Evolutionary conservation across 768 basidiomycete genomes (phyloP), one percentile per base, ranked within the genome.

Genomic region (Tylopilus balloui): DNA sequence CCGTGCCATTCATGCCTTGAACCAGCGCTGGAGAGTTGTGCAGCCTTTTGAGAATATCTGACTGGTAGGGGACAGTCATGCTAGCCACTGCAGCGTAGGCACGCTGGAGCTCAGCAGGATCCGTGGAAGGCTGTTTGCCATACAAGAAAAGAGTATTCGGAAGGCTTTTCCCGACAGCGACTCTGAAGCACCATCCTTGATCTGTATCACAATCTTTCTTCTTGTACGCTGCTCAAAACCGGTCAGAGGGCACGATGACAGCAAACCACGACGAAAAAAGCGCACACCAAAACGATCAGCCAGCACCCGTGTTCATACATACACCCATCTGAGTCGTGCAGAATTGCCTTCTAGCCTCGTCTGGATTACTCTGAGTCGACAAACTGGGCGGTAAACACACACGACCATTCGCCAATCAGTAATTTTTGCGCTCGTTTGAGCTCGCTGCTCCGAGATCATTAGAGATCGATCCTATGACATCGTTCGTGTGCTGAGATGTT

Each of bases 221-320:
- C 47, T 73, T 70, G 55, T 81, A 85, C 3, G 81, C 80, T 83
- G 37, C 31, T 45, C 21, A 13, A n/a, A n/a, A 23, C 23, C 5
- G 4, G 21, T 54, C 13, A 49, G 27, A 28, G 11, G 6, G 11
- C 12, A n/a, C n/a, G n/a, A n/a, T n/a, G n/a, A n/a, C n/a, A n/a
- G n/a, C n/a, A n/a, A n/a, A n/a, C n/a, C n/a, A n/a, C n/a, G n/a
- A n/a, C n/a, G n/a, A n/a, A n/a, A n/a, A n/a, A n/a, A n/a, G n/a
- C 80, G 53, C 56, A 84, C 84, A 75, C 84, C 86, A 87, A 62
- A 87, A 87, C 29, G 69, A 67, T 80, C 83, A 87, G 0, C 86
- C 84, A 1, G 81, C 77, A 15, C 80, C 75, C 28, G 65, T 65
- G 48, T 75, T 77, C 3, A 74, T 57, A 55, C 86, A 89, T 0